Conservation (phyloP, 495 filamentous ascomycete species). For the Xeromyces bisporus region DNA sequence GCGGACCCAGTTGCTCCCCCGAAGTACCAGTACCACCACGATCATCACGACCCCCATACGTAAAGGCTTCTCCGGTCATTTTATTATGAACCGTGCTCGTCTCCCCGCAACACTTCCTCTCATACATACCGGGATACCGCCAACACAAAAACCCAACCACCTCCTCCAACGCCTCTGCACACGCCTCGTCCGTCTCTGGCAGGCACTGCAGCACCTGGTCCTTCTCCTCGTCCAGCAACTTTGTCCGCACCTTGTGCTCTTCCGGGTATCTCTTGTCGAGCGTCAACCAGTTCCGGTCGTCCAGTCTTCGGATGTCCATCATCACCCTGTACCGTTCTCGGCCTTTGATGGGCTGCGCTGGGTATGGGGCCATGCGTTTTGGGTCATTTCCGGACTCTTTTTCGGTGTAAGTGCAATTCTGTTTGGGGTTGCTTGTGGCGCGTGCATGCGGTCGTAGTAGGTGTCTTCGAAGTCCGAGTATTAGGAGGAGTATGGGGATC, state of each 20-base stretch:
- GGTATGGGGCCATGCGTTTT: slow-evolving; percentile 25
- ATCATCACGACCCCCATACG: slow-evolving; percentile 13
- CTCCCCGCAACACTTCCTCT: slow-evolving; percentile 13
- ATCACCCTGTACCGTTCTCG: slow-evolving; percentile 29
- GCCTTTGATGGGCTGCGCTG: slow-evolving; percentile 29
- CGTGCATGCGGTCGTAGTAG: too few relatives aligned
- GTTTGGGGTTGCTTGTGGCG: too few relatives aligned
- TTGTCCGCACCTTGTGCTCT: slow-evolving; percentile 27
- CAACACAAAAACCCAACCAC: slow-evolving; percentile 34
- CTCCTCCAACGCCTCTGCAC: slow-evolving; percentile 32
- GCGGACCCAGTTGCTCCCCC: slow-evolving; percentile 22
- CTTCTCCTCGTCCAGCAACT: slow-evolving; percentile 25
- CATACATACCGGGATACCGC: slow-evolving; percentile 31
- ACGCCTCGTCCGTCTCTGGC: slow-evolving; percentile 32
- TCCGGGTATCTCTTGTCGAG: slow-evolving; percentile 35
- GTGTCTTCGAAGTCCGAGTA: slow-evolving; percentile 27
- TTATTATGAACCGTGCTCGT: slow-evolving; percentile 26
- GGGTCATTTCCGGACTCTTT: slow-evolving; percentile 19
- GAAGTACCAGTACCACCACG: too few relatives aligned
- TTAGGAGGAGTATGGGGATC: slow-evolving; percentile 18
- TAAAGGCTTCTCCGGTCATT: slow-evolving; percentile 32
- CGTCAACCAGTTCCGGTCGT: slow-evolving; percentile 35
- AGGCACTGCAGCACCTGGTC: slow-evolving; percentile 30
- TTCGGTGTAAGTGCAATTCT: too few relatives aligned
- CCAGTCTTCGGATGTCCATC: slow-evolving; percentile 38